Evolutionary conservation across 2,329 filamentous ascomycete species (phyloP).

Genomic region (Aspergillus brunneoviolaceus): DNA sequence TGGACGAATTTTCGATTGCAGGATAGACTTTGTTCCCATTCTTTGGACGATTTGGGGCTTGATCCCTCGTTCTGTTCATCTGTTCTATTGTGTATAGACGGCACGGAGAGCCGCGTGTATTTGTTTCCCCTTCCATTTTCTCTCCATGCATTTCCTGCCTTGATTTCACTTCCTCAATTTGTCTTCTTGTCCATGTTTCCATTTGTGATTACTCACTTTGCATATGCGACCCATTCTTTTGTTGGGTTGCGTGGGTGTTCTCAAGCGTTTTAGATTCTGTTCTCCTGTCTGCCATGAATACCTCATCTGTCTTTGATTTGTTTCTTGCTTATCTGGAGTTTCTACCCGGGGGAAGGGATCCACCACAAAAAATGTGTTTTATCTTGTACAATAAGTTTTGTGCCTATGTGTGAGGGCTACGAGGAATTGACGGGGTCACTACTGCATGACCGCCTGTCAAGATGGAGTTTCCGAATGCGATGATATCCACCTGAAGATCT

Average conservation of each 20-base stretch:
- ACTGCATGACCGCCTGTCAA: neutral
- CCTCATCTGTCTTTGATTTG: neutral
- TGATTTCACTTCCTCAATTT: neutral
- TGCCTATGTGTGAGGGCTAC: neutral
- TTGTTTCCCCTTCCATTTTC: neutral
- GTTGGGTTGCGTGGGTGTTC: neutral
- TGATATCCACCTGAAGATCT: slow-evolving; percentile 2
- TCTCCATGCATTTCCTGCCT: too few species aligned
- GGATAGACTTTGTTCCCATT: slow-evolving; percentile 11
- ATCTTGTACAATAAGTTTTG: slow-evolving; percentile 5
- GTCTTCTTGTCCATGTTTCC: neutral
- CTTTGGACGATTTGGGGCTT: neutral
- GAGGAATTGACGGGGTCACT: neutral
- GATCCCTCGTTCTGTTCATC: too few species aligned
- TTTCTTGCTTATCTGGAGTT: neutral
- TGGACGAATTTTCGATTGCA: slow-evolving; percentile 11
- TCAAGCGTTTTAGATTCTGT: neutral
- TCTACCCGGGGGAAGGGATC: neutral
- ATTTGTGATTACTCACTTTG: slow-evolving; percentile 7
- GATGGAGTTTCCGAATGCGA: slow-evolving; percentile 1
- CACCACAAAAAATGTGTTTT: neutral
- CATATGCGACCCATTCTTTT: neutral
- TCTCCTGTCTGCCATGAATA: slow-evolving; percentile 6
- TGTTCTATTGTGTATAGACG: too few species aligned
- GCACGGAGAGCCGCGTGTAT: too few species aligned